Evolutionary conservation across 2,329 filamentous ascomycete species (phyloP).

Genomic region (Colletotrichum camelliae): DNA sequence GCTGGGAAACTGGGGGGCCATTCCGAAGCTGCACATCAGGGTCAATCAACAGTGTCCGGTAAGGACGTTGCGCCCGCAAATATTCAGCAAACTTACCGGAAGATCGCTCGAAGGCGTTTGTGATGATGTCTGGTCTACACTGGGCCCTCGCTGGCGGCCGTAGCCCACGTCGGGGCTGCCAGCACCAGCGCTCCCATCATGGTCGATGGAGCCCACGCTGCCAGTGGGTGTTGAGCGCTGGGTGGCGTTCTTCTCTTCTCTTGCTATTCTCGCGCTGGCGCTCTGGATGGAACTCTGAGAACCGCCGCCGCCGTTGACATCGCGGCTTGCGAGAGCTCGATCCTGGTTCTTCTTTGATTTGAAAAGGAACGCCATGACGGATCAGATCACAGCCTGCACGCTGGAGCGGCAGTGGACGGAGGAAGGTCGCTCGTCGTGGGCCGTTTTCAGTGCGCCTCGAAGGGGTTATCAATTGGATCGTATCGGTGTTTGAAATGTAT

Average conservation of each 20-base stretch:
- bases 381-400: conserved; percentile 40
- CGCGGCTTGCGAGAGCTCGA: conserved; percentile 60
- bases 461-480: conserved; percentile 7
- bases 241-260: conserved; percentile 59
- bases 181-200: conserved; percentile 59
- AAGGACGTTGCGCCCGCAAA: conserved; percentile 39
- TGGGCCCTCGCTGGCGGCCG: conserved; percentile 59
- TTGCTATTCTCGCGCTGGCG: conserved; percentile 33
- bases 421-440: conserved; percentile 1
- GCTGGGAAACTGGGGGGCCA: conserved; percentile 43
- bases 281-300: conserved; percentile 56
- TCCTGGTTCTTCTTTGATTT: conserved; percentile 81
- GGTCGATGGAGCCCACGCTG: conserved; percentile 76
- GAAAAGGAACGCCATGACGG: conserved; percentile 80
- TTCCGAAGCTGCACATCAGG: conserved; percentile 56
- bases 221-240: conserved; percentile 76
- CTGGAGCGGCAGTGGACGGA: conserved; percentile 31
- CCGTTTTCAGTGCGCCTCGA: conserved; percentile 24
- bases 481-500: neutral
- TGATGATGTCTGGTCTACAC: conserved; percentile 52
- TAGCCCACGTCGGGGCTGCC: conserved; percentile 71
- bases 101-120: conserved; percentile 36
- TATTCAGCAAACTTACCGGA: conserved; percentile 43
- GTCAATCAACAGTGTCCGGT: neutral
- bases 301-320: conserved; percentile 44